Percentiles rank a stretch among this genome's conserved stretches.
Conservation (phyloP, 345 rosid species). For the Salix viminalis region DNA sequence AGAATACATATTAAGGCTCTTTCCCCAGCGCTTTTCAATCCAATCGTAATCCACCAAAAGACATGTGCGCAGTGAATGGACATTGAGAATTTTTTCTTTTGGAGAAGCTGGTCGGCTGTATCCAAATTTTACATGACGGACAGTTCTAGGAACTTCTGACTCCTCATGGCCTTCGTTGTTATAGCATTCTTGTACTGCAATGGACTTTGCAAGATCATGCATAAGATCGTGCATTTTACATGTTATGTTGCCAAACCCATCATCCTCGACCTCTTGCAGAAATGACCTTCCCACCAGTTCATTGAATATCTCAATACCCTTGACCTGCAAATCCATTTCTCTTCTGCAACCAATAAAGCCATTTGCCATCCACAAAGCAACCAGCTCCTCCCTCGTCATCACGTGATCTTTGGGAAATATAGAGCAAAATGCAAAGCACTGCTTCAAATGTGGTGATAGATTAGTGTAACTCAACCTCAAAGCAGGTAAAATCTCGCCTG, state of each 20-base stretch:
- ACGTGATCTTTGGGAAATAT: background rate
- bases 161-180: too few species aligned
- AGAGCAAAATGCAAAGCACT: slow-evolving; percentile 7
- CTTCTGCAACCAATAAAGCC: slow-evolving; percentile 2
- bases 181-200: background rate
- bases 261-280: slow-evolving; percentile 1
- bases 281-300: slow-evolving; percentile 18
- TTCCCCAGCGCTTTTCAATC: too few species aligned
- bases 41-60: too few species aligned
- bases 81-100: background rate
- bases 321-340: background rate
- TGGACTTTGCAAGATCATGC: slow-evolving; percentile 17
- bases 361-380: slow-evolving; percentile 30
- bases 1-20: too few species aligned
- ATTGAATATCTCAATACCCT: slow-evolving; percentile 12
- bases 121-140: too few species aligned
- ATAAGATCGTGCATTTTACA: slow-evolving; percentile 30
- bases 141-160: too few species aligned
- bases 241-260: background rate
- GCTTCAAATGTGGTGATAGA: background rate
- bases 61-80: too few species aligned
- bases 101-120: too few species aligned
- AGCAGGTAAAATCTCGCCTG: background rate
- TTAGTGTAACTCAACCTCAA: slow-evolving; percentile 8
- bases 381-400: background rate